Evolutionary conservation across 169 alveolate genomes (phyloP), one percentile per base, ranked within the genome.

Genomic region (Plasmodium gaboni): DNA sequence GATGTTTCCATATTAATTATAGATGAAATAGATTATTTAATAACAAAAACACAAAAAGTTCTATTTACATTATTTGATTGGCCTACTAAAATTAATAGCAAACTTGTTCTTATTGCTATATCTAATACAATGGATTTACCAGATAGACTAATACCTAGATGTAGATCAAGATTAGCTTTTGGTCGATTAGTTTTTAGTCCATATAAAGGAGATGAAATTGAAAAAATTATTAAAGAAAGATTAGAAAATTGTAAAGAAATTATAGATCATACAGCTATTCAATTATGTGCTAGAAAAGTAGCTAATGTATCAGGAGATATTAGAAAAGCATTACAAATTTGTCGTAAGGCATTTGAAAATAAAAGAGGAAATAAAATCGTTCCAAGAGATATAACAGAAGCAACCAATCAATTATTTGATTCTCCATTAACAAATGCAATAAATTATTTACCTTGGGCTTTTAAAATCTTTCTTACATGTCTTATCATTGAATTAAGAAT

Each of bases 91-190:
- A 85, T 83, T 10, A 72, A 76, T n/a, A 91, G 96, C n/a, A 93
- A 94, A 74, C 71, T 96, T n/a, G 85, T 96, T 5, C 89, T 96
- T 46, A 85, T 96, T 51, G 95, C 95, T 73, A 95, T 96, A 46
- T 92, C 96, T 19, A 96, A 96, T 83, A 96, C 98, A 22, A 90
- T 96, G 93, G 98, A 96, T 89, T 74, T 96, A 9, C 97, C 97
- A 6, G 93, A 93, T 53, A 69, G 95, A 38, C 73, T 96, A 92
- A 91, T 91, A 57, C 89, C 97, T 9, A 93, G 95, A 68, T 92
- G 96, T 64, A 92, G 91, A 67, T 90, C 95, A 1, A 88, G 97
- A 32, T 17, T 88, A 93, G 97, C 96, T 15, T 94, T 94, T 76
- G 96, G 96, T 2, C 86, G 94, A 12, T 74, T 95, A 90, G 94